Percentiles rank a stretch among this genome's conserved stretches.
These are phyloP conservation scores for Rosa persica DNA, from an alignment of 306 rosid genomes.

Conservation along the genomic window DNA sequence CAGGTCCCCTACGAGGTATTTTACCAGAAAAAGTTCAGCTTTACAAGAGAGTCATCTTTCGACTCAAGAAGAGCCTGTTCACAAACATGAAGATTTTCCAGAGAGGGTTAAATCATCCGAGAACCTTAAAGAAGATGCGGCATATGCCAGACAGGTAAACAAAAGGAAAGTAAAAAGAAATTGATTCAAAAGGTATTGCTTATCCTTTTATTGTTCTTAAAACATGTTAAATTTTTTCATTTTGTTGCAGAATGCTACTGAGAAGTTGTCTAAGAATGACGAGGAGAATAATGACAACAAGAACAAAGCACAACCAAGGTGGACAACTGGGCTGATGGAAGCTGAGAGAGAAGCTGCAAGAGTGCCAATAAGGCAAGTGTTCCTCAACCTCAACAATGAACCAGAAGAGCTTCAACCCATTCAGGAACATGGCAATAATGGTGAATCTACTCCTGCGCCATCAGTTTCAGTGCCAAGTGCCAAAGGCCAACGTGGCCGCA, in stretches of 20 bases:
- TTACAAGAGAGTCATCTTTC: constrained; percentile 21
- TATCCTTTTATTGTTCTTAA: background rate
- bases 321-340: constrained; percentile 36
- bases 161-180: background rate
- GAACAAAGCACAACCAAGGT: constrained; percentile 21
- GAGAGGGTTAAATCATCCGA: constrained; percentile 14
- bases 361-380: constrained; percentile 12
- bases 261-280: constrained; percentile 29
- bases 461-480: constrained; percentile 19
- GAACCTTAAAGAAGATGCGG: constrained; percentile 14
- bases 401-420: constrained; percentile 3
- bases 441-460: constrained; percentile 22
- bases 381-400: constrained; percentile 15
- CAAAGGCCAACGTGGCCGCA: constrained; percentile 15
- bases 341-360: constrained; percentile 27
- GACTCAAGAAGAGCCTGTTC: constrained; percentile 23
- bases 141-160: constrained; percentile 31
- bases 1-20: constrained; percentile 20
- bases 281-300: constrained; percentile 16
- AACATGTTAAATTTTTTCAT: constrained; percentile 11
- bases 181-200: background rate
- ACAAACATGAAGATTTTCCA: constrained; percentile 9
- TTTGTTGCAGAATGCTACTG: constrained; percentile 37
- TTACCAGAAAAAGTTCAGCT: constrained; percentile 32
- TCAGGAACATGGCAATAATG: constrained; percentile 17